These are phyloP conservation scores for Veloporphyrellus conicus DNA, from an alignment of 1,284 basidiomycete species.

Conservation along the genomic window DNA sequence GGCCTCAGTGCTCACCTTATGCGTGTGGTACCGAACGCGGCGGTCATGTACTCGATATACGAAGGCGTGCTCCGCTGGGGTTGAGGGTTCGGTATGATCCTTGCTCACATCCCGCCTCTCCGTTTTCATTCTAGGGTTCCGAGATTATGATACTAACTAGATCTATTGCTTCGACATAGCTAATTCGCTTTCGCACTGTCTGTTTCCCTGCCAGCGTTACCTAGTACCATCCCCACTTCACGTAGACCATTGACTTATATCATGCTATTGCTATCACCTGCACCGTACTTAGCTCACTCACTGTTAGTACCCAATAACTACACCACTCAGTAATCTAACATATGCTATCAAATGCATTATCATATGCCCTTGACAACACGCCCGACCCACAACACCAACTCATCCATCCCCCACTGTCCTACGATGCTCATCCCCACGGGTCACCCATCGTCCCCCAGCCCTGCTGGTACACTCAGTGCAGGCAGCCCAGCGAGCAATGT, in stretches of 20 bases:
- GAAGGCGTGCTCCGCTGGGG: slow-evolving; percentile 70
- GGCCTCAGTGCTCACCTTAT: slow-evolving; percentile 94
- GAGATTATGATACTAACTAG: slow-evolving; percentile 12
- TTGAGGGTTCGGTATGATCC: not conserved
- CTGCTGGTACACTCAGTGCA: slow-evolving; percentile 68
- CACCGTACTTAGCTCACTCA: slow-evolving; percentile 22
- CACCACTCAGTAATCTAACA: slow-evolving; percentile 19
- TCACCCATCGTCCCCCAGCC: slow-evolving; percentile 58
- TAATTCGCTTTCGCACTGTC: slow-evolving; percentile 14
- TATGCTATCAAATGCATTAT: not conserved
- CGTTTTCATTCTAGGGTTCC: not conserved
- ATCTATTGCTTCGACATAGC: slow-evolving; percentile 10
- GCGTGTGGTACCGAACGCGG: slow-evolving; percentile 95
- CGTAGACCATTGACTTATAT: slow-evolving; percentile 13
- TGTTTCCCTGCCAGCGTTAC: not conserved
- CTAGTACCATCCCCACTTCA: slow-evolving; percentile 13
- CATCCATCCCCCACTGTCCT: slow-evolving; percentile 88
- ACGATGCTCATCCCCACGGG: slow-evolving; percentile 84
- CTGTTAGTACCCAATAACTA: slow-evolving; percentile 27
- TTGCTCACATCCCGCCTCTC: not conserved
- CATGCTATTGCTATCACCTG: slow-evolving; percentile 19
- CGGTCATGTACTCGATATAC: slow-evolving; percentile 91
- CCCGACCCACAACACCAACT: slow-evolving; percentile 58
- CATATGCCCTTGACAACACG: slow-evolving; percentile 37
- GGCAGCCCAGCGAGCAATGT: slow-evolving; percentile 89